Evolutionary conservation across 2,329 filamentous ascomycete species (phyloP).

Genomic region (Colletotrichum incanum): DNA sequence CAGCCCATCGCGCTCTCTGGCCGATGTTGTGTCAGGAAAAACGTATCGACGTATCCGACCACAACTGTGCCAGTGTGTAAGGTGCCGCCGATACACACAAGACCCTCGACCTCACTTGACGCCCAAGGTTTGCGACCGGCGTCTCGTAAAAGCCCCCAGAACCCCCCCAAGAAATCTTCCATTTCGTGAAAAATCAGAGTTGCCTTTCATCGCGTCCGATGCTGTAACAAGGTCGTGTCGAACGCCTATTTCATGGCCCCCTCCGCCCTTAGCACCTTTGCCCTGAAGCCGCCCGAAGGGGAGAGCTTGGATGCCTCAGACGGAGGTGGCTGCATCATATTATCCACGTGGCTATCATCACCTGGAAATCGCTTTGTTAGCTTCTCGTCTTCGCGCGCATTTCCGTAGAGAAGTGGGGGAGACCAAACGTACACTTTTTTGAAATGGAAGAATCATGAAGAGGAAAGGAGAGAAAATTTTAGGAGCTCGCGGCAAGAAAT

Average conservation of each 20-base stretch:
- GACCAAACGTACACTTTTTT: conserved; percentile 85
- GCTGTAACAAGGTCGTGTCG: conserved; percentile 99
- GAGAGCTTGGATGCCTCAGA: conserved; percentile 84
- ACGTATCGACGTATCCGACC: conserved; percentile 20
- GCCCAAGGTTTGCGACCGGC: neutral
- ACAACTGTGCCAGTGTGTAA: neutral
- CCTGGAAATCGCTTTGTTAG: conserved; percentile 68
- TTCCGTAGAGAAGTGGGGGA: conserved; percentile 33
- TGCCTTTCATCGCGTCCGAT: conserved; percentile 97
- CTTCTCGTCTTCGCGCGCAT: conserved; percentile 1
- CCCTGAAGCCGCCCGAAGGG: conserved; percentile 90
- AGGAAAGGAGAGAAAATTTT: conserved; percentile 64
- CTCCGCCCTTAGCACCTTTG: conserved; percentile 77
- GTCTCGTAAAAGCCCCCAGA: conserved; percentile 6
- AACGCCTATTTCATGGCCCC: conserved; percentile 96
- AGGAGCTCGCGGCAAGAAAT: conserved; percentile 52
- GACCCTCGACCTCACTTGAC: conserved; percentile 29
- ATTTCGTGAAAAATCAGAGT: conserved; percentile 82
- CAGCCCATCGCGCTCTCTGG: conserved; percentile 4
- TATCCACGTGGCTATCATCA: conserved; percentile 99
- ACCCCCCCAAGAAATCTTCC: conserved; percentile 38
- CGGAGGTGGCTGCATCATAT: conserved; percentile 85
- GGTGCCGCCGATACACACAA: neutral
- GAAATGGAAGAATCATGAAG: conserved; percentile 98
- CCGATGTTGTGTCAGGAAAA: conserved; percentile 4